Conservation (phyloP, 495 filamentous ascomycete genomes). For the Podospora fimiseda region DNA sequence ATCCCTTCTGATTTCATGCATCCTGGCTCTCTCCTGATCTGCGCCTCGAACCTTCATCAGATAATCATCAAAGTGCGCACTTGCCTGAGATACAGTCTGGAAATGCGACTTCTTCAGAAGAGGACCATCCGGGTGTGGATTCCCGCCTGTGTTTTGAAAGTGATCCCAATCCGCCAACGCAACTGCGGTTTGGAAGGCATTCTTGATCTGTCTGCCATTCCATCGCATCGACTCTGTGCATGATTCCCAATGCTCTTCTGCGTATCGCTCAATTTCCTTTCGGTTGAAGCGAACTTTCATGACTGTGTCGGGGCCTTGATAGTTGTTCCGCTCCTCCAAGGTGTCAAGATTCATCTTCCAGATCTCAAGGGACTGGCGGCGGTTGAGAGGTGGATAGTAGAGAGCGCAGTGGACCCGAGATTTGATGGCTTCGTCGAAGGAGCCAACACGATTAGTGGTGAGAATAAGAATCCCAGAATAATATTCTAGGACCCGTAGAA, state of each 20-base stretch:
- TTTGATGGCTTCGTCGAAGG: constrained; percentile 49
- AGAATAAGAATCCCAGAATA: constrained; percentile 53
- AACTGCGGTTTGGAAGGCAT: constrained; percentile 37
- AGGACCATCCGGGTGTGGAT: background rate
- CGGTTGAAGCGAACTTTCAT: background rate
- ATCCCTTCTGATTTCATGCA: background rate
- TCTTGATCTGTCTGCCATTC: constrained; percentile 43
- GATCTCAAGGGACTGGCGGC: constrained; percentile 5
- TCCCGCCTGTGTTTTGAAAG: background rate
- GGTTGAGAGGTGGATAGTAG: constrained; percentile 34
- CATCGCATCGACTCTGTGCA: constrained; percentile 17
- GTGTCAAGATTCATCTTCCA: constrained; percentile 9
- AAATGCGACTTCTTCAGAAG: background rate
- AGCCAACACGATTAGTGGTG: constrained; percentile 48
- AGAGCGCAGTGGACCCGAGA: constrained; percentile 46
- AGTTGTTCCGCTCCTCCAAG: background rate
- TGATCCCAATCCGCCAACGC: constrained; percentile 18
- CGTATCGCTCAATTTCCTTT: background rate
- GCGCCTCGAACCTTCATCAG: background rate
- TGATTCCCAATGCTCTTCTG: background rate
- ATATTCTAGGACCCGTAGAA: constrained; percentile 52
- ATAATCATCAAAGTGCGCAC: background rate
- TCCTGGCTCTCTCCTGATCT: background rate
- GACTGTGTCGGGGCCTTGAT: background rate
- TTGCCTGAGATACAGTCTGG: background rate